Base-by-base conservation (phyloP, 164 flowering plant genomes). In the Chimonanthus salicifolius region DNA sequence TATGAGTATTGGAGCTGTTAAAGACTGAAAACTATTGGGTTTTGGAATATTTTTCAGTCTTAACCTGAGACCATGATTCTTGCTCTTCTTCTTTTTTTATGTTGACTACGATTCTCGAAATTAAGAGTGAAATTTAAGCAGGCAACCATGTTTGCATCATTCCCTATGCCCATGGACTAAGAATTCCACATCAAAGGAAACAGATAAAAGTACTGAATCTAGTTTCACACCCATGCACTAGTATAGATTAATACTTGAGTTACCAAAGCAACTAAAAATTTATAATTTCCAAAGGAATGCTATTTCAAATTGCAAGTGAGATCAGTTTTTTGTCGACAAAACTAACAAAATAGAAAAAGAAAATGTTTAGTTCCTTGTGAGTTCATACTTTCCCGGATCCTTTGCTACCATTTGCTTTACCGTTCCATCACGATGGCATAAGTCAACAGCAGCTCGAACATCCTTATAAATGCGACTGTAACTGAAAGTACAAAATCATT, bases 381-480 rank as follows among this genome's bases (percentile, higher is more conserved):
- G 67, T 65, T 20, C 80, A 71, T 84, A 93, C 99, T 81, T 85
- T 78, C 83, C 82, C 73, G 99, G 99, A 81, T 95, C 93, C 76
- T 87, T 80, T 33, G 96, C 96, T 72, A 95, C 99, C 96, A 95
- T 95, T 80, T 89, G 88, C 83, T 95, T 95, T 73, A 95, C 76
- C 77, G 98, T 95, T 76, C 99, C 99, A 86, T 95, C 99, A 74
- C 99, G 98, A 79, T 95, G 99, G 80, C 99, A 95, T 81, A 95
- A 75, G 76, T 95, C 99, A 72, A 95, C 96, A 64, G 99, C 99
- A 77, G 99, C 92, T 73, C 99, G 87, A 76, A 93, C 96, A 88
- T 95, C 99, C 80, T 83, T 91, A 75, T 91, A 95, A 88, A 95
- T 88, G 44, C 86, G 87, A 78, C 86, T 78, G 75, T 94, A 94